Evolutionary conservation across 2,329 filamentous ascomycete genomes (phyloP).

Genomic region (Sporothrix brasiliensis): DNA sequence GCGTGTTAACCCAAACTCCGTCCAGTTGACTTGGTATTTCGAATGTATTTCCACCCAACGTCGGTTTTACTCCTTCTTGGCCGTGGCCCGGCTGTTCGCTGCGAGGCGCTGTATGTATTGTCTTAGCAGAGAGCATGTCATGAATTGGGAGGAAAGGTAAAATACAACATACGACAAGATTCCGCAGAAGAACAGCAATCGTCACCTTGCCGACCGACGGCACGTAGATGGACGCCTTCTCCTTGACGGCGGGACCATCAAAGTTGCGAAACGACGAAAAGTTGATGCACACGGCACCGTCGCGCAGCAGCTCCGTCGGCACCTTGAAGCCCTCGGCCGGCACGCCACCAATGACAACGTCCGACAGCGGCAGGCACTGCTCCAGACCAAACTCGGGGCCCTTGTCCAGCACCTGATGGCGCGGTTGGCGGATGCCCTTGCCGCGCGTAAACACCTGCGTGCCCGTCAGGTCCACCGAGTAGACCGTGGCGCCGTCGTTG

Average conservation of each 20-base stretch:
- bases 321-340: conserved; percentile 89
- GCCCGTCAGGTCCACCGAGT: conserved; percentile 89
- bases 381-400: conserved; percentile 72
- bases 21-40: conserved; percentile 17
- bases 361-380: conserved; percentile 81
- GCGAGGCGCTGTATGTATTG: conserved; percentile 26
- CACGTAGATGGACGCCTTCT: conserved; percentile 95
- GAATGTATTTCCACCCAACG: background rate
- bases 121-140: background rate
- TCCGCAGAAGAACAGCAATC: conserved; percentile 86
- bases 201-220: conserved; percentile 98
- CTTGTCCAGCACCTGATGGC: conserved; percentile 85
- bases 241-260: conserved; percentile 78
- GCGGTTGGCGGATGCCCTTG: conserved; percentile 78
- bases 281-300: conserved; percentile 97
- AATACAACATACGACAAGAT: conserved; percentile 71
- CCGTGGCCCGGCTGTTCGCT: conserved; percentile 30
- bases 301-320: conserved; percentile 76
- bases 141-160: background rate
- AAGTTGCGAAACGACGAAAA: conserved; percentile 97
- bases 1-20: conserved; percentile 7
- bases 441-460: conserved; percentile 92
- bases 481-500: conserved; percentile 94
- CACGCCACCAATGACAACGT: conserved; percentile 93
- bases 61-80: conserved; percentile 22